These are phyloP conservation scores for Allomyces javanicus DNA, from an alignment of 192 early-diverging fungal genomes.

Conservation along the genomic window DNA sequence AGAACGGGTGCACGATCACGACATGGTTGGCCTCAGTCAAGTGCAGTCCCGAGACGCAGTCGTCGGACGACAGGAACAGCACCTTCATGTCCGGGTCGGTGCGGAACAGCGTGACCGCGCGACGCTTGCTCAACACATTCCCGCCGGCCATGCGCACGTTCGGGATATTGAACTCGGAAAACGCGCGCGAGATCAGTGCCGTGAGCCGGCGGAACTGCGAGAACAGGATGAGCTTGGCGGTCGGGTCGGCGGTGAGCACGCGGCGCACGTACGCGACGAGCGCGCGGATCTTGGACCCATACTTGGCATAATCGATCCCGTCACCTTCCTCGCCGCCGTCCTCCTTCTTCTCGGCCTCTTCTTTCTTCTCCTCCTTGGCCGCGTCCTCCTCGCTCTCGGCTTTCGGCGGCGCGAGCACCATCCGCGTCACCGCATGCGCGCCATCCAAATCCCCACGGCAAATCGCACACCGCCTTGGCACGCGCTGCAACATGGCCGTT, in stretches of 20 bases:
- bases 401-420: not conserved
- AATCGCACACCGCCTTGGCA: too few relatives aligned
- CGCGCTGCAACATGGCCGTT: not conserved
- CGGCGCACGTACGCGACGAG: not conserved
- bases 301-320: not conserved
- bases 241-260: not conserved
- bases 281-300: not conserved
- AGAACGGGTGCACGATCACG: not conserved
- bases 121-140: not conserved
- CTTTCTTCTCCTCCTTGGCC: not conserved
- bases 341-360: not conserved
- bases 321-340: not conserved
- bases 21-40: not conserved
- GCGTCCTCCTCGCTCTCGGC: not conserved
- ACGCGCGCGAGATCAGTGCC: not conserved
- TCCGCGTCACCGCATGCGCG: too few relatives aligned
- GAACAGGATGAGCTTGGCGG: not conserved
- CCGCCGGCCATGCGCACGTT: not conserved
- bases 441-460: too few relatives aligned
- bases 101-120: not conserved
- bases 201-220: not conserved
- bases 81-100: not conserved
- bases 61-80: not conserved
- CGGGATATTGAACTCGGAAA: not conserved
- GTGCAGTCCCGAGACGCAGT: not conserved